A percentile compares a stretch with the other conserved stretches of the same genome.
phyloP scores from a whole-genome alignment of 2,329 filamentous ascomycete genomes.

The Aspergillus tubingensis region DNA sequence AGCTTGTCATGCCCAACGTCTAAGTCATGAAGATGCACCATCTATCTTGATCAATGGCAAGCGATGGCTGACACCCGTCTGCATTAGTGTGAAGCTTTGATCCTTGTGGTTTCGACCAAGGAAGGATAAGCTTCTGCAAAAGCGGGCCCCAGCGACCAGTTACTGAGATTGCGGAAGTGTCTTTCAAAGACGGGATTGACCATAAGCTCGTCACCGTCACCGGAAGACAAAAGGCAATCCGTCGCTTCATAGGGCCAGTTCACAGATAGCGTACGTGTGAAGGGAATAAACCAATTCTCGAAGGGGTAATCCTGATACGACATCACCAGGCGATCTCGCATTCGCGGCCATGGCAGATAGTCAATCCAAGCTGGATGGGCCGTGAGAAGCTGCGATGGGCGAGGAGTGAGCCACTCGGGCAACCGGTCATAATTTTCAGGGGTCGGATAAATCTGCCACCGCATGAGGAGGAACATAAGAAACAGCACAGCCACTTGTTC shows the following conservation, averaged over 20 bases:
- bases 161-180: slow-evolving; percentile 72
- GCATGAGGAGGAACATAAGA: slow-evolving; percentile 82
- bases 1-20: neutral
- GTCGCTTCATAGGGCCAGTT: slow-evolving; percentile 83
- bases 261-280: slow-evolving; percentile 71
- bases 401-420: slow-evolving; percentile 71
- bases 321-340: slow-evolving; percentile 68
- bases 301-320: slow-evolving; percentile 64
- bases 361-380: slow-evolving; percentile 82
- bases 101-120: slow-evolving; percentile 47
- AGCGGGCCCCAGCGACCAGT: slow-evolving; percentile 75
- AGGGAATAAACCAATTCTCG: slow-evolving; percentile 81
- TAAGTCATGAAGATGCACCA: neutral
- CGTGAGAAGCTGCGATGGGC: slow-evolving; percentile 64
- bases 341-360: slow-evolving; percentile 74
- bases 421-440: slow-evolving; percentile 76
- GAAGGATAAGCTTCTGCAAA: slow-evolving; percentile 68
- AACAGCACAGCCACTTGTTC: slow-evolving; percentile 82
- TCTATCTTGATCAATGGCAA: too few species aligned
- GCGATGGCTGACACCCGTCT: neutral
- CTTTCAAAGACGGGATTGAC: slow-evolving; percentile 87
- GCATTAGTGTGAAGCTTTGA: slow-evolving; percentile 29
- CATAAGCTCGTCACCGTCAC: slow-evolving; percentile 62
- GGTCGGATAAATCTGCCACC: slow-evolving; percentile 80
- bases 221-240: slow-evolving; percentile 64